A percentile compares a stretch with the other conserved stretches of the same genome.
Conservation (phyloP, 768 basidiomycete genomes). For the Auricularia heimuer region DNA sequence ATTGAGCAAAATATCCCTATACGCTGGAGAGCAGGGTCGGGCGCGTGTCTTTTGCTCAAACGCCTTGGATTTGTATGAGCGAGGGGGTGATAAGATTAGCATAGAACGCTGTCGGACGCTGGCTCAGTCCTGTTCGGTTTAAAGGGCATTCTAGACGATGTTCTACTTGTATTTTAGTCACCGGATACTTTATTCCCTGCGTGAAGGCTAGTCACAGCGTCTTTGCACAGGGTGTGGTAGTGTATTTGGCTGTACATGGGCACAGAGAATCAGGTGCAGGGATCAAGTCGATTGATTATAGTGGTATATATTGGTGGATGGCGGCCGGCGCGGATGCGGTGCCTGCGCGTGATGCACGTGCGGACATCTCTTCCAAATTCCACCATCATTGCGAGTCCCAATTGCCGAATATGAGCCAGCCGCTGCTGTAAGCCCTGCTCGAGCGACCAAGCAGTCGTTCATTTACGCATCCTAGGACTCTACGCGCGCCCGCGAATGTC, state of each 20-base stretch:
- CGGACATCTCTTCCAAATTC: neutral
- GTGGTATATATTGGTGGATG: too few relatives aligned
- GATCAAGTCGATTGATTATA: too few relatives aligned
- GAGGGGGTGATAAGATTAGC: neutral
- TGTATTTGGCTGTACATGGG: neutral
- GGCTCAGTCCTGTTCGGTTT: neutral
- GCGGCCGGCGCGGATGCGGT: neutral
- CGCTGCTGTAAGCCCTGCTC: neutral
- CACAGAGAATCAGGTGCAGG: too few relatives aligned
- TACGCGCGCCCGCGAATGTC: constrained; percentile 81
- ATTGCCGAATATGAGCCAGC: neutral
- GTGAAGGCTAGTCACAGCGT: neutral
- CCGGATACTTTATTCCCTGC: neutral
- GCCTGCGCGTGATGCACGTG: neutral
- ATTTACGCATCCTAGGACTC: constrained; percentile 37
- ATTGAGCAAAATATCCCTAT: neutral
- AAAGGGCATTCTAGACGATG: neutral
- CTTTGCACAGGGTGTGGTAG: neutral
- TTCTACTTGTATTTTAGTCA: neutral
- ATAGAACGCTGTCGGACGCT: neutral
- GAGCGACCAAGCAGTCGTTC: neutral
- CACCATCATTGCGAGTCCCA: neutral
- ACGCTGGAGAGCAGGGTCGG: neutral
- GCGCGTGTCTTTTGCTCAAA: neutral
- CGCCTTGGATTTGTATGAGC: neutral